Evolutionary conservation across 2,329 filamentous ascomycete genomes (phyloP), one percentile per base, ranked within the genome.

Genomic region (Rutstroemia sp.): DNA sequence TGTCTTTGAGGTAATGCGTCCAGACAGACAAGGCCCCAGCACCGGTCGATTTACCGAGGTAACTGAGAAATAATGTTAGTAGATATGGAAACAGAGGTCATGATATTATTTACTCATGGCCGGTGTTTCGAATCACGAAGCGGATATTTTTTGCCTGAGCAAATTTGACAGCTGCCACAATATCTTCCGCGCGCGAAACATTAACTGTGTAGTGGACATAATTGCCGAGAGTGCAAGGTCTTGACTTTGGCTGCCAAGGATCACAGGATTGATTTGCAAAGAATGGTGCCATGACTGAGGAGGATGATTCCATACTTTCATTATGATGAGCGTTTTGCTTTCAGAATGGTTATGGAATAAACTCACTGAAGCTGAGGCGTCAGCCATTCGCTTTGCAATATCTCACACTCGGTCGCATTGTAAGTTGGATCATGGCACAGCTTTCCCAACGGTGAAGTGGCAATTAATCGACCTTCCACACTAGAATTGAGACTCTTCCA

Each of bases 21-120:
- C 82, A 84, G 51, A 84, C 71, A 4, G 75, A 73, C 3, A 84
- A 66, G 0, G 78, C 73, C 1, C 83, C 83, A 21, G 76, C 77
- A n/a, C 84, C 85, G 0, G 82, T 82, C 0, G 79, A 83, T 44
- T 80, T 79, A 42, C 83, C 84, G 34, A 78, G 72, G 59, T 75
- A 77, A 61, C 65, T 67, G 19, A 14, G n/a, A 30, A 16, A 5
- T 12, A 25, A 48, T 48, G 36, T 53, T 57, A 23, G 25, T 44
- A 53, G 14, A 51, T 42, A 45, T 4, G 25, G 16, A 9, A 16
- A 34, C 19, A 19, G n/a, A 5, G 23, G 12, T 9, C 16, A 19
- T 45, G 8, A 16, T 19, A 9, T 6, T 14, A 60, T 59, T 57
- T 68, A 73, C 58, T 82, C 79, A 63, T 83, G 80, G 2, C 79